Percentiles rank a stretch among this genome's conserved stretches.
These are phyloP conservation scores for Kondoa malvinella DNA, from an alignment of 768 basidiomycete genomes.

Conservation along the genomic window DNA sequence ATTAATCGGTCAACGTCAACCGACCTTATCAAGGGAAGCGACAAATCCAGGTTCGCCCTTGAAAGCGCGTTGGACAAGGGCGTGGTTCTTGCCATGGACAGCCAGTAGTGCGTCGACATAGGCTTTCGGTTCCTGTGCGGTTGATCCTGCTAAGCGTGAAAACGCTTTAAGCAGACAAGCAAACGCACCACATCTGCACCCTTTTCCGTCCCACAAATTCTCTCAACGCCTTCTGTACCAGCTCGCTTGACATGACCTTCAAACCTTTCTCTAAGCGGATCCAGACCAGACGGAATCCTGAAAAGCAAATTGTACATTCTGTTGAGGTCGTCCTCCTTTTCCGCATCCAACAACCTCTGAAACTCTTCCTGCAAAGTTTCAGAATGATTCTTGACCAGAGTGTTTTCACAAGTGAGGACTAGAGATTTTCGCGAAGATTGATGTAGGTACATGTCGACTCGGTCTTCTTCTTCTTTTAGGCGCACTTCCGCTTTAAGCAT, in stretches of 20 bases:
- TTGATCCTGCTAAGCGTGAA: not conserved
- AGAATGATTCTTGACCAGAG: slow-evolving; percentile 72
- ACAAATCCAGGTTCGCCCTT: slow-evolving; percentile 84
- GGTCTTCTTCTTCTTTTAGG: slow-evolving; percentile 80
- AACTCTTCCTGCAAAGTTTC: slow-evolving; percentile 83
- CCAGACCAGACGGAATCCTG: slow-evolving; percentile 74
- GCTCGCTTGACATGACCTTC: slow-evolving; percentile 89
- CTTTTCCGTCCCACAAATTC: slow-evolving; percentile 41
- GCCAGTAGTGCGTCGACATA: slow-evolving; percentile 85
- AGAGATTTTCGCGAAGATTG: slow-evolving; percentile 63
- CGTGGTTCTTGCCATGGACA: slow-evolving; percentile 78
- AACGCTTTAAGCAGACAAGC: not conserved
- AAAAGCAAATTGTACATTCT: slow-evolving; percentile 87
- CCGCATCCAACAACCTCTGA: slow-evolving; percentile 71
- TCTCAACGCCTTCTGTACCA: slow-evolving; percentile 64
- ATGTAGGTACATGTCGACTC: slow-evolving; percentile 84
- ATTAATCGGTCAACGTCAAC: slow-evolving; percentile 6
- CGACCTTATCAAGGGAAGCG: slow-evolving; percentile 57
- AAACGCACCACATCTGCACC: slow-evolving; percentile 41
- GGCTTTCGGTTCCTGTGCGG: slow-evolving; percentile 55
- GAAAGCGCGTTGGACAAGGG: slow-evolving; percentile 74
- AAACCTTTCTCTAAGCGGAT: slow-evolving; percentile 77
- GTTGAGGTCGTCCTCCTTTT: slow-evolving; percentile 85
- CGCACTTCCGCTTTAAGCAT: slow-evolving; percentile 86
- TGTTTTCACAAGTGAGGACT: slow-evolving; percentile 55